Base-by-base conservation (phyloP, 2,329 filamentous ascomycete species). In the Aspergillus amoenus region DNA sequence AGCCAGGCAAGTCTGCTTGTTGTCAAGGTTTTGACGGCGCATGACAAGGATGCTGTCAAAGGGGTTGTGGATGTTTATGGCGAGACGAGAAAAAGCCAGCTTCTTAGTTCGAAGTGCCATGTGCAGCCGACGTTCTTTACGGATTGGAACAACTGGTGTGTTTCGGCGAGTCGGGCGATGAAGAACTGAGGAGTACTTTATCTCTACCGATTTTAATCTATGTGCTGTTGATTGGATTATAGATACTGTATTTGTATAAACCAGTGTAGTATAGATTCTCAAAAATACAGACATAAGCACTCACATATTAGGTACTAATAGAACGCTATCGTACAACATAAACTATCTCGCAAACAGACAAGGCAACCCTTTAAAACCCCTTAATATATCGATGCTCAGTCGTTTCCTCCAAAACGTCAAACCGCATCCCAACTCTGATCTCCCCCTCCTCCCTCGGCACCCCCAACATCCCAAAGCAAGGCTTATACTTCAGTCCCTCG, bases 81-180 rank as follows among this genome's bases (percentile, higher is more conserved):
- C 2, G 76, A 81, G 61, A 87, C 86, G 13, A 81, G 87, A 73
- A 77, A 81, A 51, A 74, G 77, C 46, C 88, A 86, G 80, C 78
- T 87, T 58, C 73, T 82, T 32, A 76, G 78, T 63, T 82, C 82
- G 34, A 80, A 81, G 67, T 80, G 80, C 43, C 83, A 81, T 72
- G 79, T 90, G 46, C 86, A 88, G 73, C 80, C 82, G 21, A 79
- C 79, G 0, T 88, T 91, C 73, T 89, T 90, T 65, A 79, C 80
- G 2, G 88, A 91, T 60, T 91, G 88, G 87, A 80, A 86, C 62
- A 90, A 90, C 68, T 92, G 89, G 89, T 86, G 82, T 68, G 73
- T 76, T 46, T 73, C 74, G 21, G 72, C 73, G n/a, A 73, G 75
- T 21, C 75, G 75, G 67, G 71, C 72, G 65, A 64, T 76, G 62